Conservation (phyloP, 495 filamentous ascomycete species). For the Penicillium turbatum region DNA sequence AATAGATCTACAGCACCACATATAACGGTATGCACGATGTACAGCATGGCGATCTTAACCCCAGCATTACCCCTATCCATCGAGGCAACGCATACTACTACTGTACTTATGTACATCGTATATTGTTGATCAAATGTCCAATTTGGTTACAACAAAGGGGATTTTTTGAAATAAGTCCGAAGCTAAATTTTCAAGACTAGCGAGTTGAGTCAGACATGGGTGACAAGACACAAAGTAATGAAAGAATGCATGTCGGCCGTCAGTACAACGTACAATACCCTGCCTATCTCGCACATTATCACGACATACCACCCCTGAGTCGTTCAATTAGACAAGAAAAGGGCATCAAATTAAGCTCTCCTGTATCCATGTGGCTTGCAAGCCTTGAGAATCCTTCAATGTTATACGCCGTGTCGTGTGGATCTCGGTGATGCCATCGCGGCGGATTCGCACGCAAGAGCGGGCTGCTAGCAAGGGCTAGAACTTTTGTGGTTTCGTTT, state of each 20-base stretch:
- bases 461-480: neutral
- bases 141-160: no score
- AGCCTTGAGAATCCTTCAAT: neutral
- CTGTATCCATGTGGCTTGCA: neutral
- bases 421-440: slow-evolving; percentile 18
- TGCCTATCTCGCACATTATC: neutral
- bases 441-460: slow-evolving; percentile 24
- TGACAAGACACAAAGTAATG: no score
- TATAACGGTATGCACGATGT: no score
- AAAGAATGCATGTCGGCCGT: no score
- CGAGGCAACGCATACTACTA: no score
- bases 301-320: neutral
- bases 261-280: neutral
- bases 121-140: no score
- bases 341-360: slow-evolving; percentile 6
- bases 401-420: neutral
- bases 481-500: neutral
- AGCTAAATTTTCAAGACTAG: no score
- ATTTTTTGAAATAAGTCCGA: no score
- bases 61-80: neutral
- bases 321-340: neutral
- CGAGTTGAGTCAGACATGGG: no score
- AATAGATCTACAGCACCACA: no score
- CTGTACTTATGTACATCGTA: no score
- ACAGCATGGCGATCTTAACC: neutral